Base-by-base conservation (phyloP, 2,329 filamentous ascomycete genomes). In the Bipolaris victoriae region DNA sequence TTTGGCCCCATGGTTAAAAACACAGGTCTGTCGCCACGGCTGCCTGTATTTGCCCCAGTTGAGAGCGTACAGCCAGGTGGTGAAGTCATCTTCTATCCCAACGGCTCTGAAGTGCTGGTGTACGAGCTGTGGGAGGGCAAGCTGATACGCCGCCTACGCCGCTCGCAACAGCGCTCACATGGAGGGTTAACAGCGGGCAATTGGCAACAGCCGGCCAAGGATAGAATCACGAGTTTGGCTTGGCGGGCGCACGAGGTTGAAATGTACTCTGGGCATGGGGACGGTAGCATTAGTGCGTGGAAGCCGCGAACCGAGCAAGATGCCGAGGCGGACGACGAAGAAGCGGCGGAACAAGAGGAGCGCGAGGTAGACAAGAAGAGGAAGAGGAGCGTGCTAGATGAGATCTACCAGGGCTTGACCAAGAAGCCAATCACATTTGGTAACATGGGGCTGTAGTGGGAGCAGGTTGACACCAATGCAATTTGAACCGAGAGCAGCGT, bases 1-100 rank as follows among this genome's bases (percentile, higher is more conserved):
- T 98, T 97, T 71, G 92, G 92, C 0, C 90, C 93, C 0, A 83
- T 88, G 26, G 83, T 97, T 39, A 89, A 88, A 66, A 97, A 97
- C 73, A 83, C 66, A 0, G 73, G 76, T 7, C 75, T 78, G 2
- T 78, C 79, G 3, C 70, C 75, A 5, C 59, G 77, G 20, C 66
- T 77, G 63, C 76, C 81, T 62, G 48, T 83, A 61, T 52, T 83
- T 79, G 63, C 87, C 84, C 91, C 92, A 0, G 80, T 80, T 0
- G 80, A 83, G 7, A 71, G 89, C 24, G 84, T 84, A 3, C 76
- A 79, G 4, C 77, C 83, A 0, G 82, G 83, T 0, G 82, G 85
- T 35, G 88, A 93, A 58, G 77, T 90, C 3, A 79, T 97, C 0
- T 87, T 95, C 66, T 96, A 90, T 82, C 88, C 92, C 0, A 97